phyloP scores from a whole-genome alignment of 108 stramenopile genomes.

The Conticribra weissflogii region DNA sequence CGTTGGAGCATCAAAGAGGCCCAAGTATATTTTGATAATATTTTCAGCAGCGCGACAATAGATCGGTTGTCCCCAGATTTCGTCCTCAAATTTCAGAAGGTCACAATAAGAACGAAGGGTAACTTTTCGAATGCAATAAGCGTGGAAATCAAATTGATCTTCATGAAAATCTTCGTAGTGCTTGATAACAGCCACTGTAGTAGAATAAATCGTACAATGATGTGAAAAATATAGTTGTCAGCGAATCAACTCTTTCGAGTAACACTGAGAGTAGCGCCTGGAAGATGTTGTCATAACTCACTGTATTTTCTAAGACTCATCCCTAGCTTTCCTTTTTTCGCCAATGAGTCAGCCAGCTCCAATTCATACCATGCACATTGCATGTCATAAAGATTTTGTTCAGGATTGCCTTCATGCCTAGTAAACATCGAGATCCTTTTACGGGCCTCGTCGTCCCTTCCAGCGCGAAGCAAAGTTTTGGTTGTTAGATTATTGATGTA shows the following conservation, averaged over 20 bases:
- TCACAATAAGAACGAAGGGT: slow-evolving; percentile 94
- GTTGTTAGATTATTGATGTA: slow-evolving; percentile 98
- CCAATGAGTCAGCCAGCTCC: slow-evolving; percentile 81
- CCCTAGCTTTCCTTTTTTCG: slow-evolving; percentile 67
- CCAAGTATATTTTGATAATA: slow-evolving; percentile 76
- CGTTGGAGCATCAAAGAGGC: slow-evolving; percentile 71
- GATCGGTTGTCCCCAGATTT: slow-evolving; percentile 78
- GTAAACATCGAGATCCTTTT: slow-evolving; percentile 86
- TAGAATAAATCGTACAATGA: slow-evolving; percentile 7
- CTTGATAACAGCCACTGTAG: slow-evolving; percentile 79
- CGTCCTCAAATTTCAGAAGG: slow-evolving; percentile 88
- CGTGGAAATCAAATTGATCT: slow-evolving; percentile 99
- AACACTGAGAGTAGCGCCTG: neutral
- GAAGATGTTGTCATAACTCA: slow-evolving; percentile 42
- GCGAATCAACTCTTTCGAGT: too few species aligned
- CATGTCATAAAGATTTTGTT: slow-evolving; percentile 95
- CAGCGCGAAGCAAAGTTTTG: slow-evolving; percentile 93
- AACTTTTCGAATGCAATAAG: slow-evolving; percentile 95
- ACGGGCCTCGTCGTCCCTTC: slow-evolving; percentile 79
- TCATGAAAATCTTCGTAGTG: slow-evolving; percentile 97
- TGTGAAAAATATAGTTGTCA: neutral
- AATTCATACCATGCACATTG: slow-evolving; percentile 98
- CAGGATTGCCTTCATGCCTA: slow-evolving; percentile 93
- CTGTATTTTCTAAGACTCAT: slow-evolving; percentile 84
- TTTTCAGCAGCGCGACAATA: slow-evolving; percentile 84